A percentile compares a stretch with the other conserved stretches of the same genome.
These are phyloP conservation scores for Moniliophthora roreri DNA, from an alignment of 1,284 basidiomycete species.

Conservation along the genomic window DNA sequence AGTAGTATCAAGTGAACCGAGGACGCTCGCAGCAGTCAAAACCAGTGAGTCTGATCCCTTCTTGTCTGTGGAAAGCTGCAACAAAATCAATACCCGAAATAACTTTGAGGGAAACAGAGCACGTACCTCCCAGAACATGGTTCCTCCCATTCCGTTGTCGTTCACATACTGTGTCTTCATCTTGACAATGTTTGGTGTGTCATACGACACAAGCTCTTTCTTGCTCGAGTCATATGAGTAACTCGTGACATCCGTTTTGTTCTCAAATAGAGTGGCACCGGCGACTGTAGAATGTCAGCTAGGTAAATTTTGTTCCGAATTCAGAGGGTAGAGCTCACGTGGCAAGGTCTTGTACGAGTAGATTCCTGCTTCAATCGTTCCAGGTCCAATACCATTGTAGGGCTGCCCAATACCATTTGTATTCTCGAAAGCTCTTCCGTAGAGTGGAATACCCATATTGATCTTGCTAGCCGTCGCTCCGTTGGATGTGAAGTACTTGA, in stretches of 20 bases:
- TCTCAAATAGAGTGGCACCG: constrained; percentile 68
- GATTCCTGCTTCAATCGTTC: constrained; percentile 66
- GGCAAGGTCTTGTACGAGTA: constrained; percentile 82
- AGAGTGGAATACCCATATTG: constrained; percentile 82
- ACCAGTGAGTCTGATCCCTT: constrained; percentile 57
- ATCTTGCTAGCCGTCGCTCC: constrained; percentile 79
- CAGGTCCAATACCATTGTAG: constrained; percentile 78
- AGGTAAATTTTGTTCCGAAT: neutral
- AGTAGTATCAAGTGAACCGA: constrained; percentile 60
- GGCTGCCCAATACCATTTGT: constrained; percentile 75
- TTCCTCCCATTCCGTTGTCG: constrained; percentile 63
- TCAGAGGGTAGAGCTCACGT: constrained; percentile 26
- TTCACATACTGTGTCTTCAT: constrained; percentile 79
- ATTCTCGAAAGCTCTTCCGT: constrained; percentile 82
- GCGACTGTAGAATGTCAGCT: constrained; percentile 34
- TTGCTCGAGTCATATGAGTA: constrained; percentile 75
- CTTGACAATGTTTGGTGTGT: constrained; percentile 71
- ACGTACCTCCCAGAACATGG: constrained; percentile 81
- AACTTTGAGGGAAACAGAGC: neutral
- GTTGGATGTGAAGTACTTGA: constrained; percentile 62
- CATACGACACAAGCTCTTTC: constrained; percentile 76
- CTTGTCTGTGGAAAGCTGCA: constrained; percentile 64
- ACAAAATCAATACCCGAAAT: neutral
- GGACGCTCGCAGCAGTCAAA: constrained; percentile 40
- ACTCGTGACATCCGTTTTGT: constrained; percentile 71